Base-by-base conservation (phyloP, 352 stramenopile species). In the Pythium volutum region DNA sequence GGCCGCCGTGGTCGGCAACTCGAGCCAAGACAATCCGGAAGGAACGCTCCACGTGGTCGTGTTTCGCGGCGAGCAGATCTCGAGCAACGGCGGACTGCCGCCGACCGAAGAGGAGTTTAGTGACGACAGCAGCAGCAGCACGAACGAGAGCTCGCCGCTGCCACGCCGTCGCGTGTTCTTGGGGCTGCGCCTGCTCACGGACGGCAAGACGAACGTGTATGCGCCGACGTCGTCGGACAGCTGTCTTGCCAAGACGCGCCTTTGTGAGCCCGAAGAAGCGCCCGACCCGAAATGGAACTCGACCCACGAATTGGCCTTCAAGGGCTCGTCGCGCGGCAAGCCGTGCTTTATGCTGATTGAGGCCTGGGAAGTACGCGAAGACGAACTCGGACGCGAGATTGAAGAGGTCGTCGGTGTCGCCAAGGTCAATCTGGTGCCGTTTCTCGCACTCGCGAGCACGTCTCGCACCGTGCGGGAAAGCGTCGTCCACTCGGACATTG, bases 181-280 rank as follows among this genome's bases (percentile, higher is more conserved):
- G 45, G 84, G 81, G 16, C 58, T 93, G 18, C 81, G 84, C 8
- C 64, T 93, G 43, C 65, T 93, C 41, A 90, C 79, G 15, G 84
- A 93, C 51, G 86, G 86, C 50, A 95, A 95, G 70, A 95, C 84
- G 2, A 95, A 95, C 55, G 84, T 95, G 52, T 95, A 95, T 57
- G 84, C 86, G 1, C 86, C 86, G 15, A 86, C 76, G 11, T 89
- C 84, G n/a, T 93, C 86, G 2, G 50, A 64, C 11, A 89, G 74
- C 58, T 95, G 86, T 53, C 64, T 95, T 16, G 73, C 81, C 10
- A 79, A 80, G 45, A 95, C 86, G n/a, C 66, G 75, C 6, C 67
- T 71, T 3, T 88, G 76, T 29, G 81, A 87, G 42, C 55, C 74
- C 0, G 67, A 80, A 22, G 79, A 90, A 71, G 67, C 67, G 2